Base-by-base conservation (phyloP, 805 yeast species). In the Candida argentea region DNA sequence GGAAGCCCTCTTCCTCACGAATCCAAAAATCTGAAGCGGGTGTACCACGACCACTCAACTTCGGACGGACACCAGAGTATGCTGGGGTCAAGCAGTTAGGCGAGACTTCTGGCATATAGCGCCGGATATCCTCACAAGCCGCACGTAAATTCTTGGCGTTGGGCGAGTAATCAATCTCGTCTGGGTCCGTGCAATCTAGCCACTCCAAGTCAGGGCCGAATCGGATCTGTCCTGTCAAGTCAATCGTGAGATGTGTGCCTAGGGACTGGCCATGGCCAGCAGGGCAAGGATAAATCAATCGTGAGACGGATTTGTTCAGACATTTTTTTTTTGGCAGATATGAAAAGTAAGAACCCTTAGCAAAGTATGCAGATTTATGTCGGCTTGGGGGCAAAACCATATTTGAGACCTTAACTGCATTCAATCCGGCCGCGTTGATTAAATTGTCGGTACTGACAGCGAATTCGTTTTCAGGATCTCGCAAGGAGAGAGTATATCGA, bases 141-240 rank as follows among this genome's bases (percentile, higher is more conserved):
- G 55, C 57, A 7, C 59, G 58, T 6, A 78, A 44, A 33, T 78
- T 78, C 1, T 42, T 29, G 2, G 48, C 50, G 36, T 60, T 65
- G 5, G 76, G 78, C 5, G 55, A 44, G 35, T 71, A 69, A 43
- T 74, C 73, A 5, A 38, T 55, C 26, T 44, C 47, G 20, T 33
- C 37, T 2, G 66, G 56, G 18, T 46, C 41, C 3, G 46, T 36
- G 20, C 20, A 7, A 18, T 65, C 68, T 2, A 81, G 72, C 83
- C 93, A 85, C 49, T 85, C 91, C 22, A 84, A 52, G 47, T 87
- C 95, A 0, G 95, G 95, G 0, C 96, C 96, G 48, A 86, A 86
- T 37, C 71, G 67, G 16, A 86, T 54, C 39, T 76, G 77, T 0
- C 93, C 91, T 3, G 81, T 86, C 30, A 86, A 52, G 43, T 83